Percentiles rank a stretch among this genome's conserved stretches.
Evolutionary conservation across 768 basidiomycete genomes (phyloP).

Genomic region (Tulasnella sp.): DNA sequence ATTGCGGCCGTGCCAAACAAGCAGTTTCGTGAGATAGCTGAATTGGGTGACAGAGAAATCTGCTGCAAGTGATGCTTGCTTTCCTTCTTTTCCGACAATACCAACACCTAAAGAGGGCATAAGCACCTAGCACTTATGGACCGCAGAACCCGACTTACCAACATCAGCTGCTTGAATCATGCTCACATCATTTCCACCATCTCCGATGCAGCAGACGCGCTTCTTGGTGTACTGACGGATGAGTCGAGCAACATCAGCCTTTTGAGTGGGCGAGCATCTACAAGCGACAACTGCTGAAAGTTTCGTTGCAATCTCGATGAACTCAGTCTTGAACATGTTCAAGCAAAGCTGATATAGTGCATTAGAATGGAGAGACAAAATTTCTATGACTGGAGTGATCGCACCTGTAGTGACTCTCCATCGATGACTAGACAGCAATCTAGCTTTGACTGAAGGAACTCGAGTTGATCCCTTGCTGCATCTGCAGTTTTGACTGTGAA

Average conservation of each 20-base stretch:
- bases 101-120: conserved; percentile 58
- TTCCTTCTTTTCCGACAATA: conserved; percentile 98
- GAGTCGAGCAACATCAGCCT: conserved; percentile 90
- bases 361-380: not conserved
- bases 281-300: conserved; percentile 94
- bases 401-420: conserved; percentile 85
- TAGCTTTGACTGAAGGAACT: conserved; percentile 84
- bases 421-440: conserved; percentile 98
- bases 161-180: conserved; percentile 99
- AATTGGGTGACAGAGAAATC: conserved; percentile 98
- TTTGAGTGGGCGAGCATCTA: conserved; percentile 96
- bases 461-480: conserved; percentile 73
- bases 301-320: conserved; percentile 92
- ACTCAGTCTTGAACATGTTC: conserved; percentile 81
- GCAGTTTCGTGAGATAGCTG: conserved; percentile 85
- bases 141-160: conserved; percentile 41
- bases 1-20: conserved; percentile 97
- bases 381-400: conserved; percentile 13
- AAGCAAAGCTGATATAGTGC: conserved; percentile 57
- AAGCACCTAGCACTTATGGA: not conserved
- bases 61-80: conserved; percentile 96
- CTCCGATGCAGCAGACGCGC: conserved; percentile 95
- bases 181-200: conserved; percentile 97
- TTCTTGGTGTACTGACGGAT: conserved; percentile 86
- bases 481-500: conserved; percentile 70